Percentiles rank a stretch among this genome's conserved stretches.
Conservation (phyloP, 1,139 yeast genomes). For the Pichia sp. region DNA sequence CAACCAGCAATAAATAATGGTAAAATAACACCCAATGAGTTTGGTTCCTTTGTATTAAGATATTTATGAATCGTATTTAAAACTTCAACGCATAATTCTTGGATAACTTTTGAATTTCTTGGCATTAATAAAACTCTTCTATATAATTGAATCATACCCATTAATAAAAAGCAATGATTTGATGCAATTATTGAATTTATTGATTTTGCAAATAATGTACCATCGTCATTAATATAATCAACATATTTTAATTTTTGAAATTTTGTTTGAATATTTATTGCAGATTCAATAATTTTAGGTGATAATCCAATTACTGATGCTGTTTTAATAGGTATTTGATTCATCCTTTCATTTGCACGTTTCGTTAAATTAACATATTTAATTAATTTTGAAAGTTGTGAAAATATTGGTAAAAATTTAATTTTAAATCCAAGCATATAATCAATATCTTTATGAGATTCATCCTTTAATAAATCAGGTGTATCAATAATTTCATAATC, state of each 20-base stretch:
- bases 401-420: slow-evolving; percentile 43
- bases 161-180: slow-evolving; percentile 47
- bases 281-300: slow-evolving; percentile 35
- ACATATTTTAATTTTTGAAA: slow-evolving; percentile 30
- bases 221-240: slow-evolving; percentile 19
- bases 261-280: slow-evolving; percentile 42
- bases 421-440: slow-evolving; percentile 55
- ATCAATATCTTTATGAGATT: slow-evolving; percentile 41
- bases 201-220: slow-evolving; percentile 9
- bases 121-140: slow-evolving; percentile 49
- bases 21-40: slow-evolving; percentile 50
- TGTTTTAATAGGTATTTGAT: slow-evolving; percentile 11
- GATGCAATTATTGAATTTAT: slow-evolving; percentile 41
- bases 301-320: slow-evolving; percentile 25
- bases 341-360: slow-evolving; percentile 7
- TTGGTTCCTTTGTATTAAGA: slow-evolving; percentile 43
- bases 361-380: slow-evolving; percentile 32
- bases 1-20: slow-evolving; percentile 56
- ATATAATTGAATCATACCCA: slow-evolving; percentile 52
- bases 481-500: slow-evolving; percentile 25
- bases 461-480: slow-evolving; percentile 18
- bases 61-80: slow-evolving; percentile 32
- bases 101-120: slow-evolving; percentile 39
- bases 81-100: slow-evolving; percentile 41
- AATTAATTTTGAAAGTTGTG: slow-evolving; percentile 41